A percentile compares a stretch with the other conserved stretches of the same genome.
phyloP scores from a whole-genome alignment of 2,329 filamentous ascomycete genomes.

The Ascochyta koolunga region DNA sequence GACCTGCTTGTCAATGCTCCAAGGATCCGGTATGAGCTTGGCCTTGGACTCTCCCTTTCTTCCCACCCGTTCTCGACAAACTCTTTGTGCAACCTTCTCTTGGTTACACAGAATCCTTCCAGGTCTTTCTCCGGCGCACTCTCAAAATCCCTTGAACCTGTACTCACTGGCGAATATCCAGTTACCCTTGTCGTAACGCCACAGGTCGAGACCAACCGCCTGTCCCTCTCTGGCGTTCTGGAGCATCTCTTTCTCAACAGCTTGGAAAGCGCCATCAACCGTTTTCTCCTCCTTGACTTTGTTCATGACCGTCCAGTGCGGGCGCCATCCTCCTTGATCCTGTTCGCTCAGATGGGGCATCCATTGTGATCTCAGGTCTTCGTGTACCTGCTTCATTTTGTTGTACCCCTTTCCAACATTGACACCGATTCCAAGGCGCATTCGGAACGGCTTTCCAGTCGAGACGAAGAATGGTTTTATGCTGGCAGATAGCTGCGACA shows the following conservation, averaged over 20 bases:
- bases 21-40: not conserved
- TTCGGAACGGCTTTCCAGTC: constrained; percentile 48
- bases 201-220: constrained; percentile 50
- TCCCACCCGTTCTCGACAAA: not conserved
- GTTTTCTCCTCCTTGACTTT: constrained; percentile 52
- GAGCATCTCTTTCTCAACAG: constrained; percentile 40
- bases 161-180: constrained; percentile 50
- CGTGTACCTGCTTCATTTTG: constrained; percentile 45
- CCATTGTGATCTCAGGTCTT: constrained; percentile 46
- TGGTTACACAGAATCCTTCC: constrained; percentile 8
- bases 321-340: constrained; percentile 48
- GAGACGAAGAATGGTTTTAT: constrained; percentile 47
- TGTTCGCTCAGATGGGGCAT: constrained; percentile 50
- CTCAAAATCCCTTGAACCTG: constrained; percentile 33
- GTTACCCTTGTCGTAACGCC: constrained; percentile 50
- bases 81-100: not conserved
- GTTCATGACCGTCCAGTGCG: constrained; percentile 57
- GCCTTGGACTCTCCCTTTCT: not conserved
- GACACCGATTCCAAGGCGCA: constrained; percentile 52
- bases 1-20: not conserved
- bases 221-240: constrained; percentile 41
- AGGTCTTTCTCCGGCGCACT: constrained; percentile 7
- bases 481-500: constrained; percentile 36
- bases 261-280: constrained; percentile 46
- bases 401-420: constrained; percentile 41